phyloP scores from a whole-genome alignment of 805 yeast genomes.

The Clavispora carvajalis region DNA sequence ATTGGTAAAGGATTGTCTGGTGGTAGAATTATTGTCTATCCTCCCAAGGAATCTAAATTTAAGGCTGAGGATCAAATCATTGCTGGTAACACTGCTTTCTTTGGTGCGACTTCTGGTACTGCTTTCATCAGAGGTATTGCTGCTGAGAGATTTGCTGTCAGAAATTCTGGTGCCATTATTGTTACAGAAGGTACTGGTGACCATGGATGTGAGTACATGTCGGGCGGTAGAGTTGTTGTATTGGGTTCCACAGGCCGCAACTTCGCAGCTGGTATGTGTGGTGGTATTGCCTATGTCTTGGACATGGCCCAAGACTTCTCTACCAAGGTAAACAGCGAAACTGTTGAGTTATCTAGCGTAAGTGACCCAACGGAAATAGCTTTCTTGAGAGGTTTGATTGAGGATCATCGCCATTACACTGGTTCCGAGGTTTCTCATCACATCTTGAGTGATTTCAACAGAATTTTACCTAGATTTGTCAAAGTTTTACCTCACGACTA shows the following conservation, averaged over 20 bases:
- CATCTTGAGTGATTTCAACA: constrained; percentile 79
- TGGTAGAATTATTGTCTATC: constrained; percentile 87
- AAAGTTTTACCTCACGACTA: constrained; percentile 92
- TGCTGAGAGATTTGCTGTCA: constrained; percentile 96
- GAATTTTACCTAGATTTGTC: constrained; percentile 82
- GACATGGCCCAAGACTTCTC: constrained; percentile 92
- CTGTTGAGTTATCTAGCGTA: constrained; percentile 73
- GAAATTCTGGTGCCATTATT: constrained; percentile 97
- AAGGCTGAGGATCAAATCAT: constrained; percentile 95
- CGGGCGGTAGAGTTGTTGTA: constrained; percentile 96
- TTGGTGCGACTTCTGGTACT: constrained; percentile 95
- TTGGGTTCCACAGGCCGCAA: constrained; percentile 88
- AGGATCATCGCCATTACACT: constrained; percentile 94
- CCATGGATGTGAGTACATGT: constrained; percentile 99
- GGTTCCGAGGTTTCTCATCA: constrained; percentile 85
- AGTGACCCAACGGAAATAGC: constrained; percentile 91
- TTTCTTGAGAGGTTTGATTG: constrained; percentile 84
- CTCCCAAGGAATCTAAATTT: constrained; percentile 78
- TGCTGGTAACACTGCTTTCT: constrained; percentile 95
- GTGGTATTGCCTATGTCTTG: constrained; percentile 96
- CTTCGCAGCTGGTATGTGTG: constrained; percentile 98
- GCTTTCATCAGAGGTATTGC: constrained; percentile 96
- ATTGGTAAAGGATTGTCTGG: constrained; percentile 97
- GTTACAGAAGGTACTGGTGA: constrained; percentile 98
- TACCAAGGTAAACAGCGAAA: constrained; percentile 71